Evolutionary conservation across 805 yeast species (phyloP), one percentile per base, ranked within the genome.

Genomic region (Zygotorulaspora chibaensis): DNA sequence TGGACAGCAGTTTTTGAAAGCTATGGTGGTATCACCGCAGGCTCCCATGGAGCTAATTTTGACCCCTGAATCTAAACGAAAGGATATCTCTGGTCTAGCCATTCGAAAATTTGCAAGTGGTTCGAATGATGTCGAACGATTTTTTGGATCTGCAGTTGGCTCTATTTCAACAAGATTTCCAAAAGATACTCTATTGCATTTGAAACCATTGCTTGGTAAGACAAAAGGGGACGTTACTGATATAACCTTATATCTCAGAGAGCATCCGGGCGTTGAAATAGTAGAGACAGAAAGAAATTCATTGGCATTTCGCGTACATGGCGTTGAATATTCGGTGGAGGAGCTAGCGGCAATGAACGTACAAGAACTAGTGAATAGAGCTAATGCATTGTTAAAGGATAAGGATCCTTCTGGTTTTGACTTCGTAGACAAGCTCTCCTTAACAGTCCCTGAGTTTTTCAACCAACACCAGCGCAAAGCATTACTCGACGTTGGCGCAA

Each of bases 51-150:
- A 93, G 59, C 76, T 93, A 34, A 83, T 93, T 11, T 70, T 93
- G 50, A 87, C 97, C 3, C 83, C 87, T 20, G 98, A 93, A 58
- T 84, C 96, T 2, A 87, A 89, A 66, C 75, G 99, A 47, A 93
- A 93, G 63, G 98, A 91, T 57, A 71, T 82, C 3, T 76, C 90
- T 3, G 96, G 95, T 1, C 56, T 93, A 10, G 82, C 86, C 0
- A 72, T 90, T 49, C 76, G 81, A 42, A 63, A 70, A 1, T 56
- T 69, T 26, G 53, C 63, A 45, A 35, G 57, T 64, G 44, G 68
- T 53, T 39, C 47, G 0, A 70, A 70, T 25, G 81, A 74, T 18
- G 48, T 84, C 12, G 91, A 85, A 58, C 75, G 98, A 55, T 69
- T 79, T 1, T 88, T 81, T 61, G 97, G 97, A 3, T 77, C 87